Percentiles rank a stretch among this genome's conserved stretches.
phyloP scores from a whole-genome alignment of 2,329 filamentous ascomycete species.

The Blastomyces percursus region DNA sequence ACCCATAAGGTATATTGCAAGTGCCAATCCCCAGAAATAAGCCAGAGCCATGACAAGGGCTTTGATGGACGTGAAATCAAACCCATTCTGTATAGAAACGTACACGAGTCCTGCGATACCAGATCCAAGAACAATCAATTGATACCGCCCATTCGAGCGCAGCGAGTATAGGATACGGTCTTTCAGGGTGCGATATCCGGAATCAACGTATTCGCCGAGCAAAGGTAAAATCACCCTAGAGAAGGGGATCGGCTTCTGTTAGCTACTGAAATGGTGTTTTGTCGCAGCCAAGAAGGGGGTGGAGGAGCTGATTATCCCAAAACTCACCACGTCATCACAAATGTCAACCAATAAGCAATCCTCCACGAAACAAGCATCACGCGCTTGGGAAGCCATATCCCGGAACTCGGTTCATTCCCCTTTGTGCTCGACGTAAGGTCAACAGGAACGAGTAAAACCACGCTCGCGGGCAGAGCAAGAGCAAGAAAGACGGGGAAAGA shows the following conservation, averaged over 20 bases:
- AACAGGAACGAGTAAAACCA: slow-evolving; percentile 85
- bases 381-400: slow-evolving; percentile 74
- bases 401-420: slow-evolving; percentile 59
- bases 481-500: slow-evolving; percentile 89
- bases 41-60: slow-evolving; percentile 82
- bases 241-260: slow-evolving; percentile 6
- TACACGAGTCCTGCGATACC: slow-evolving; percentile 67
- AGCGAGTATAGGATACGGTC: slow-evolving; percentile 74
- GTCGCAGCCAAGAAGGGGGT: not conserved
- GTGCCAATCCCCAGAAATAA: slow-evolving; percentile 82
- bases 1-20: slow-evolving; percentile 96
- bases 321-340: slow-evolving; percentile 76
- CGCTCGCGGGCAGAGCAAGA: slow-evolving; percentile 82
- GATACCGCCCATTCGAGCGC: slow-evolving; percentile 77
- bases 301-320: not conserved
- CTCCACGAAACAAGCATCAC: slow-evolving; percentile 82
- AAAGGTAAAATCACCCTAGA: slow-evolving; percentile 80
- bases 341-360: slow-evolving; percentile 95
- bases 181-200: slow-evolving; percentile 79
- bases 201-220: slow-evolving; percentile 87
- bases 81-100: slow-evolving; percentile 66
- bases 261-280: slow-evolving; percentile 4
- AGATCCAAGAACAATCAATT: slow-evolving; percentile 63
- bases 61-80: slow-evolving; percentile 63
- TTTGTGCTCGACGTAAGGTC: slow-evolving; percentile 80